These are phyloP conservation scores for Mentha longifolia DNA, from an alignment of 257 asterid species.

Conservation along the genomic window DNA sequence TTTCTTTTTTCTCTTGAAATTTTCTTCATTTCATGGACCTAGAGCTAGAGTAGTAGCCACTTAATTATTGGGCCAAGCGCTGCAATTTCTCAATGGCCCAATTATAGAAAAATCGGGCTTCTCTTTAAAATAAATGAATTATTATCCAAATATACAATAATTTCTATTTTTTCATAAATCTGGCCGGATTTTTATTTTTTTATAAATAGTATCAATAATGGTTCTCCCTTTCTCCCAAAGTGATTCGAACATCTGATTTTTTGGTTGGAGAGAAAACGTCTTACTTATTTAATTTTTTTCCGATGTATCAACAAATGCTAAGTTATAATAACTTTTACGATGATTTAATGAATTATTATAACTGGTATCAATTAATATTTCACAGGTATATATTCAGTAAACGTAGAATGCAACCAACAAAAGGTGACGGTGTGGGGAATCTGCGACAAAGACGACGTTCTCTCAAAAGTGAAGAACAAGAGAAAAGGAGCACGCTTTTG, in stretches of 20 bases:
- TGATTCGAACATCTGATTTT: too few species aligned
- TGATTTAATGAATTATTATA: background rate
- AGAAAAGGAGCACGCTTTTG: constrained; percentile 75
- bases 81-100: constrained; percentile 3
- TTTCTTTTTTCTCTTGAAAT: background rate
- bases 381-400: constrained; percentile 75
- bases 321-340: background rate
- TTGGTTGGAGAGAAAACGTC: too few species aligned
- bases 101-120: background rate
- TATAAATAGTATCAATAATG: too few species aligned
- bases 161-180: background rate
- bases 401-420: constrained; percentile 59
- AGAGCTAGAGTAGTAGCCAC: background rate
- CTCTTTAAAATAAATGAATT: too few species aligned
- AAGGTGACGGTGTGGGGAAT: constrained; percentile 92
- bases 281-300: too few species aligned
- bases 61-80: background rate
- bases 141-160: background rate
- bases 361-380: background rate
- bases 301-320: too few species aligned
- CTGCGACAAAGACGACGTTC: constrained; percentile 69
- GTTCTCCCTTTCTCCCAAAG: too few species aligned
- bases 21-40: too few species aligned
- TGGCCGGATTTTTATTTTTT: too few species aligned
- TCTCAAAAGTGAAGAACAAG: constrained; percentile 51